A percentile compares a stretch with the other conserved stretches of the same genome.
These are phyloP conservation scores for Phytophthora sojae DNA, from an alignment of 352 stramenopile species.

Conservation along the genomic window DNA sequence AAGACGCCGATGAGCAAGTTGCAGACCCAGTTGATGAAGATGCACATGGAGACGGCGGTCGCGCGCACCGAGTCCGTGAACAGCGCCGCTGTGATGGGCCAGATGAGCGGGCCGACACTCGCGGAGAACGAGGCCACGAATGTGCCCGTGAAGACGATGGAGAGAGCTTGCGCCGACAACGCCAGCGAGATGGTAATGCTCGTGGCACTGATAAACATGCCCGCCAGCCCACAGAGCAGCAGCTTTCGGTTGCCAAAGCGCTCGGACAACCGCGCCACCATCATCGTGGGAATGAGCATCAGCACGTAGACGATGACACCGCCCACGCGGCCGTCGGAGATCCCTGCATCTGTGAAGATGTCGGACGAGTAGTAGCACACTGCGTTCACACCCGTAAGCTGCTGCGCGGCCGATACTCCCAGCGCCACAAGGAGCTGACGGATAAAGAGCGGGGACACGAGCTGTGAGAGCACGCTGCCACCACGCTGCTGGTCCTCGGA, in stretches of 20 bases:
- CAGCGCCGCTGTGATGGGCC: constrained; percentile 58
- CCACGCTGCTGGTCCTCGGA: constrained; percentile 17
- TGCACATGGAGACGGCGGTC: constrained; percentile 51
- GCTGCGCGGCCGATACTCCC: constrained; percentile 46
- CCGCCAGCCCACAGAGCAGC: constrained; percentile 47
- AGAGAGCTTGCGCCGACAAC: constrained; percentile 38
- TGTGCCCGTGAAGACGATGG: constrained; percentile 57
- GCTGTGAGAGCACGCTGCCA: constrained; percentile 14
- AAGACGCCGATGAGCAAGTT: constrained; percentile 66
- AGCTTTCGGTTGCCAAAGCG: constrained; percentile 56
- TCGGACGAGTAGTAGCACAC: constrained; percentile 74
- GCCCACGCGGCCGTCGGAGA: constrained; percentile 55
- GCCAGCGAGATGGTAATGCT: constrained; percentile 52
- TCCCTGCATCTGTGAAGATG: constrained; percentile 60
- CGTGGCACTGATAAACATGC: constrained; percentile 61
- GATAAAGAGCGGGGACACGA: constrained; percentile 37
- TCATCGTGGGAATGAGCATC: constrained; percentile 46
- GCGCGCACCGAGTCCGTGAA: constrained; percentile 66
- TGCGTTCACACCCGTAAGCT: constrained; percentile 71
- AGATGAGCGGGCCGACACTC: constrained; percentile 65
- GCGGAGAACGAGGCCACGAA: constrained; percentile 58
- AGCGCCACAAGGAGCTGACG: constrained; percentile 52
- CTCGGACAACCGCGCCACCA: constrained; percentile 34
- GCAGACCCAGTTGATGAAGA: constrained; percentile 60
- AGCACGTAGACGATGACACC: constrained; percentile 37